A percentile compares a stretch with the other conserved stretches of the same genome.
phyloP scores from a whole-genome alignment of 2,329 filamentous ascomycete genomes.

The Cladosporium sp. region DNA sequence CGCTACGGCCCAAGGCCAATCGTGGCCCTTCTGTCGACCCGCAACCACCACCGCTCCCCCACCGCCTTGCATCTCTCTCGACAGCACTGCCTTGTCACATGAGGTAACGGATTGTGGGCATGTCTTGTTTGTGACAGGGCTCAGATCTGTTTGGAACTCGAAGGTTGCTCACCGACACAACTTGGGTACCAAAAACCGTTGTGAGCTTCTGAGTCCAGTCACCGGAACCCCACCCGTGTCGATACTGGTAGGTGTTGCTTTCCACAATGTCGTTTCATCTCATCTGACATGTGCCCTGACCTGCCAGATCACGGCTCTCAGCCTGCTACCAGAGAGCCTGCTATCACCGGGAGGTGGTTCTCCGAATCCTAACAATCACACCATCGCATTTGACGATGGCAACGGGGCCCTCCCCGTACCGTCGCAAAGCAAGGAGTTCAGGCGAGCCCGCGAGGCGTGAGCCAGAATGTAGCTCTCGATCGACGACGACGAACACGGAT shows the following conservation, averaged over 20 bases:
- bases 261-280: too few species aligned
- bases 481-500: not conserved
- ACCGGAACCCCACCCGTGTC: too few species aligned
- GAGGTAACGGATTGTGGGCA: not conserved
- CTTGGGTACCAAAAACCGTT: not conserved
- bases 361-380: too few species aligned
- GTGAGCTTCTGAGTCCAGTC: too few species aligned
- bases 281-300: too few species aligned
- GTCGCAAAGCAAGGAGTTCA: not conserved
- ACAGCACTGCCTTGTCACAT: not conserved
- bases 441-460: not conserved
- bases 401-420: not conserved
- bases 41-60: not conserved
- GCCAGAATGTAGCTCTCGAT: not conserved
- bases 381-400: not conserved
- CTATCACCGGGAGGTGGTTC: too few species aligned
- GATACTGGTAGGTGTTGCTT: too few species aligned
- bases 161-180: not conserved
- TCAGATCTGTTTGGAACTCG: not conserved
- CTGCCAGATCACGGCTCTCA: too few species aligned
- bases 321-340: too few species aligned
- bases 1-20: slow-evolving; percentile 7
- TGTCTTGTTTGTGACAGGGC: too few species aligned
- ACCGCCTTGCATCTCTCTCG: not conserved
- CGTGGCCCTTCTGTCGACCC: not conserved